Percentiles rank a stretch among this genome's conserved stretches.
Evolutionary conservation across 108 stramenopile species (phyloP).

Genomic region (Cylindrotheca closterium): DNA sequence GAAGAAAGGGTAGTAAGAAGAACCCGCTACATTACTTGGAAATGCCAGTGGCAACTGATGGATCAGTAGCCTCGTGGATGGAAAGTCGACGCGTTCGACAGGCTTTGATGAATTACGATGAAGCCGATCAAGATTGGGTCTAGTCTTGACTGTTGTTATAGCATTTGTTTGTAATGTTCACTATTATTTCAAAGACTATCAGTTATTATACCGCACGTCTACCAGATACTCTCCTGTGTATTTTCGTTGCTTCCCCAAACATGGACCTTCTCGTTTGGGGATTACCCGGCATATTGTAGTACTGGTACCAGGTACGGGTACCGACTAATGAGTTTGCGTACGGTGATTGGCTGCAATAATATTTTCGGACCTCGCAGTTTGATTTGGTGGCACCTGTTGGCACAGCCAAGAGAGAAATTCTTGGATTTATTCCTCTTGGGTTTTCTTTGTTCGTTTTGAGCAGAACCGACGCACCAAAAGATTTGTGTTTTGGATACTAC

Average conservation of each 20-base stretch:
- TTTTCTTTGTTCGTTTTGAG: background rate
- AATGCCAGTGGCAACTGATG: conserved; percentile 17
- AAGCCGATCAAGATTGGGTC: conserved; percentile 39
- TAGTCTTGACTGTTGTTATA: background rate
- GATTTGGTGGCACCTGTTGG: background rate
- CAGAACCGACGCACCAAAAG: too few relatives aligned
- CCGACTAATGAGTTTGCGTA: too few relatives aligned
- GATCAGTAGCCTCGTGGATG: conserved; percentile 17
- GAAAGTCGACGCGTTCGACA: conserved; percentile 17
- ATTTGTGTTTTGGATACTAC: too few relatives aligned
- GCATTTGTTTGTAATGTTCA: too few relatives aligned
- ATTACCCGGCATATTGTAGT: background rate
- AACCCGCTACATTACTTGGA: conserved; percentile 16
- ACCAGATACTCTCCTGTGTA: background rate
- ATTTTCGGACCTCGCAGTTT: too few relatives aligned
- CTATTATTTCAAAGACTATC: background rate
- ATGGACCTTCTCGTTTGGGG: background rate
- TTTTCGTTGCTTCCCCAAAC: too few relatives aligned
- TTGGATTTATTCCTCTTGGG: background rate
- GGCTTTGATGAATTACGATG: conserved; percentile 35
- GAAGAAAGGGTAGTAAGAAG: conserved; percentile 1
- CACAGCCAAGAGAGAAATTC: background rate
- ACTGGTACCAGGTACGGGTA: too few relatives aligned
- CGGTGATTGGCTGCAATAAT: too few relatives aligned
- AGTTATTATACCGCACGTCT: background rate